A percentile compares a stretch with the other conserved stretches of the same genome.
Evolutionary conservation across 345 rosid genomes (phyloP).

Genomic region (Rhizophora apiculata): DNA sequence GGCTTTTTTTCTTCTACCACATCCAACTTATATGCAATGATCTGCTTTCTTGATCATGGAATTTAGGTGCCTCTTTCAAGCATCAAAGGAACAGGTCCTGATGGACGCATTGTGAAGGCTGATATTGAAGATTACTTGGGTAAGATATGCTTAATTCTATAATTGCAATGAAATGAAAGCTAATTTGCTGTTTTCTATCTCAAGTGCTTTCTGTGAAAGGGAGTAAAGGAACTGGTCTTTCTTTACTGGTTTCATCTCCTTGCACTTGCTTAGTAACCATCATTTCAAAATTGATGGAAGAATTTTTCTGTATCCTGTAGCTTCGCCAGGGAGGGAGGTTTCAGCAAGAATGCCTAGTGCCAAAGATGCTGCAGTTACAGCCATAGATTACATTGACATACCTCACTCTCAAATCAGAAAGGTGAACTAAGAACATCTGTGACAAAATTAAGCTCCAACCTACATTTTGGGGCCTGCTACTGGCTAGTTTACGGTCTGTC

Average conservation of each 20-base stretch:
- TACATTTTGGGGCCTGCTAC: neutral
- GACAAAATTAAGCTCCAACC: neutral
- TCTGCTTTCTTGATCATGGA: slow-evolving; percentile 12
- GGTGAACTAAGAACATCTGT: slow-evolving; percentile 33
- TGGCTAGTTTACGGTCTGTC: neutral
- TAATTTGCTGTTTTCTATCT: neutral
- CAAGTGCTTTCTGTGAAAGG: too few species aligned
- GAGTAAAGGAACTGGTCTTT: too few species aligned
- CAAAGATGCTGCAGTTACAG: slow-evolving; percentile 42
- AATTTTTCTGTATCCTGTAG: slow-evolving; percentile 31
- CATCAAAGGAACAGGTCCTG: slow-evolving; percentile 91
- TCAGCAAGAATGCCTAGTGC: slow-evolving; percentile 48
- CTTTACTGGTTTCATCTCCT: too few species aligned
- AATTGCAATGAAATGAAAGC: neutral
- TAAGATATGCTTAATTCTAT: slow-evolving; percentile 23
- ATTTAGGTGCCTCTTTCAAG: slow-evolving; percentile 69
- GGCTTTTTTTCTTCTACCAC: neutral
- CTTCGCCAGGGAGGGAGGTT: slow-evolving; percentile 67
- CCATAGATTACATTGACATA: slow-evolving; percentile 79
- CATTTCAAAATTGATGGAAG: neutral
- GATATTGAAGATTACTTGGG: slow-evolving; percentile 93
- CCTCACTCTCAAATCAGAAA: slow-evolving; percentile 94
- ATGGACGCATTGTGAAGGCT: slow-evolving; percentile 81
- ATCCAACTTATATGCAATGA: slow-evolving; percentile 10
- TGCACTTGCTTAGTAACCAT: too few species aligned